phyloP scores from a whole-genome alignment of 495 filamentous ascomycete genomes.

The Alectoria sarmentosa region DNA sequence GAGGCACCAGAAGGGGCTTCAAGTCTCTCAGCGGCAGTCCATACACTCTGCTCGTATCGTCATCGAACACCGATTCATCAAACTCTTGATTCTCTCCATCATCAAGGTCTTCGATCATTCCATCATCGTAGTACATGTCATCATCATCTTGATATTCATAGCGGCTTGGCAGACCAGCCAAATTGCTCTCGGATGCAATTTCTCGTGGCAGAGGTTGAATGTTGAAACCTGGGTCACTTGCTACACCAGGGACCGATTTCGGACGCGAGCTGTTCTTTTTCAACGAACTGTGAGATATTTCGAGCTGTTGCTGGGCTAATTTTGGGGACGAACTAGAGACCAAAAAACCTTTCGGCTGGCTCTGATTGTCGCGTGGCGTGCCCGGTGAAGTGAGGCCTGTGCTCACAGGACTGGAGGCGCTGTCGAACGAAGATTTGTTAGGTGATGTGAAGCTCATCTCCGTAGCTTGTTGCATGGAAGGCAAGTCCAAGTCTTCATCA shows the following conservation, averaged over 20 bases:
- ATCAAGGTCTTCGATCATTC: slow-evolving; percentile 53
- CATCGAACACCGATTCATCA: slow-evolving; percentile 75
- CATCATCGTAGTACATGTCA: slow-evolving; percentile 79
- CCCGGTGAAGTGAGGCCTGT: slow-evolving; percentile 36
- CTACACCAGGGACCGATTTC: slow-evolving; percentile 24
- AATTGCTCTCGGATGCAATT: slow-evolving; percentile 14
- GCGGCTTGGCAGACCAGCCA: slow-evolving; percentile 20
- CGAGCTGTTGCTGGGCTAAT: background rate
- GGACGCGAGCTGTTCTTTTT: slow-evolving; percentile 14
- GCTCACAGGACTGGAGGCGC: slow-evolving; percentile 33
- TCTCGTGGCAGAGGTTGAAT: slow-evolving; percentile 9
- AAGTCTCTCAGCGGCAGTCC: slow-evolving; percentile 25
- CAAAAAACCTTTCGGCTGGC: slow-evolving; percentile 44
- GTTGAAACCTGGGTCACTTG: slow-evolving; percentile 18
- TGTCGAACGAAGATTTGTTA: slow-evolving; percentile 40
- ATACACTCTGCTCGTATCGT: slow-evolving; percentile 48
- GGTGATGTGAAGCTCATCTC: slow-evolving; percentile 49
- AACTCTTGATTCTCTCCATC: slow-evolving; percentile 51
- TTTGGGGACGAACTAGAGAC: slow-evolving; percentile 15
- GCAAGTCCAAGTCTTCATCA: slow-evolving; percentile 28
- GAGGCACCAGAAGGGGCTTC: slow-evolving; percentile 36
- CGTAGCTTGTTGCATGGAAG: slow-evolving; percentile 42
- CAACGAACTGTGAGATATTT: slow-evolving; percentile 4
- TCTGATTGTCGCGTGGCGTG: slow-evolving; percentile 48
- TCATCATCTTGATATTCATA: slow-evolving; percentile 54